Base-by-base conservation (phyloP, 2,329 filamentous ascomycete genomes). In the Stagonosporopsis vannaccii region DNA sequence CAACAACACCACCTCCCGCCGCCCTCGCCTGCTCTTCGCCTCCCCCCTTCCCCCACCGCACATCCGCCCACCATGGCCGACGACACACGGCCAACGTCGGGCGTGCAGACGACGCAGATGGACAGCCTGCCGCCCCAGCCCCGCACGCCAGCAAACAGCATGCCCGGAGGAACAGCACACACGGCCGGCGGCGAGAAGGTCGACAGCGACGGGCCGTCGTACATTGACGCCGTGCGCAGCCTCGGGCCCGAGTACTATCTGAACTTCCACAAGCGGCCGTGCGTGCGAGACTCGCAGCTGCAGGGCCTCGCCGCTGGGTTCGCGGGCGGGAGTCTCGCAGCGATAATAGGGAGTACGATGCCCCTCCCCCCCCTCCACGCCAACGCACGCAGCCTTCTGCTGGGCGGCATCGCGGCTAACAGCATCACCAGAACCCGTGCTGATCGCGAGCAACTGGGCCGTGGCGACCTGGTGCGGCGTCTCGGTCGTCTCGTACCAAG, bases 231-330 rank as follows among this genome's bases (percentile, higher is more conserved):
- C 0, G 80, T 93, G 45, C 84, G 86, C 59, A 85, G 83, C 43
- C 87, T 94, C 59, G 87, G 87, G 59, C 71, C 82, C 35, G 81
- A 88, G 35, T 91, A 94, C 68, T 90, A 93, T 61, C 75, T 86
- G 40, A 85, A 86, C 40, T 81, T 96, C 49, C 88, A 93, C 74
- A 89, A 90, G 75, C 85, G 87, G 54, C 94, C 94, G 0, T 98
- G 95, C 75, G 90, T 91, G 19, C 84, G 93, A 59, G 89, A 96
- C 71, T 89, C 91, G 2, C 81, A 97, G 49, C 79, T 98, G 65
- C 87, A 90, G 1, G 95, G 92, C 22, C 96, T 99, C 67, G 90
- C 86, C 1, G 84, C 86, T 2, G 95, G 91, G 3, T 90, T 92
- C 60, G 89, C 84, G 4, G 77, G 91, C 28, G 94, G 93, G 51